A percentile compares a stretch with the other conserved stretches of the same genome.
These are phyloP conservation scores for Roridomyces roridus DNA, from an alignment of 768 basidiomycete genomes.

Conservation along the genomic window DNA sequence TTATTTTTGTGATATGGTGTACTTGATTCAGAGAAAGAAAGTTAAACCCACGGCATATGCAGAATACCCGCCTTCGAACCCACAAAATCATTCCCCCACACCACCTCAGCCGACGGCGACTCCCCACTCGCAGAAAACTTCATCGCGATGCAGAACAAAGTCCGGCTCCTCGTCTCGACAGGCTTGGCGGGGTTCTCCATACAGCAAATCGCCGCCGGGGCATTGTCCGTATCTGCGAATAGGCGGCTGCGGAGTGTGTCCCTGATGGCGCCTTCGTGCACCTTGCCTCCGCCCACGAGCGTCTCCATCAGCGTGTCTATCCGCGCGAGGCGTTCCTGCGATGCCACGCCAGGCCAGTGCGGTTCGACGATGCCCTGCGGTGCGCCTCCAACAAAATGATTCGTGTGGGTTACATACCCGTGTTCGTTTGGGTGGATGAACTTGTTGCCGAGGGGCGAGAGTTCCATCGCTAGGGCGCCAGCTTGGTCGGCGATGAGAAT, in stretches of 20 bases:
- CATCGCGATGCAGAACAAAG: conserved; percentile 45
- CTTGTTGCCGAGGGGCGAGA: conserved; percentile 34
- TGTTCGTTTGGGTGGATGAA: conserved; percentile 32
- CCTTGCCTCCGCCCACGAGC: conserved; percentile 13
- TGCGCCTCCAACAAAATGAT: conserved; percentile 40
- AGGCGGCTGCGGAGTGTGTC: conserved; percentile 30
- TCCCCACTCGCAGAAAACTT: conserved; percentile 28
- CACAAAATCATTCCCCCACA: conserved; percentile 34
- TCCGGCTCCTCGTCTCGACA: conserved; percentile 29
- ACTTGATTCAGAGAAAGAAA: no score
- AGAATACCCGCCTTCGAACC: background rate
- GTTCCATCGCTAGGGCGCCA: conserved; percentile 36
- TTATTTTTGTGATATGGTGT: no score
- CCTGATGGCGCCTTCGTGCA: conserved; percentile 24
- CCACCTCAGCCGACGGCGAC: conserved; percentile 36
- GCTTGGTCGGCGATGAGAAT: conserved; percentile 39
- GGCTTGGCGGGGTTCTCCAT: conserved; percentile 25
- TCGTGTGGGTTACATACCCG: conserved; percentile 40
- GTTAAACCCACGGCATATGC: conserved; percentile 14
- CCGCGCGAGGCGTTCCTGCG: conserved; percentile 34
- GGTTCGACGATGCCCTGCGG: conserved; percentile 30
- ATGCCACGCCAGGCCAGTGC: conserved; percentile 35
- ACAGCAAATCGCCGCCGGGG: conserved; percentile 40
- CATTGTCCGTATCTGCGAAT: conserved; percentile 36
- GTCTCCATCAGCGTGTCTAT: conserved; percentile 30